A percentile compares a stretch with the other conserved stretches of the same genome.
Conservation (phyloP, 2,329 filamentous ascomycete species). For the Xylaria sp. region DNA sequence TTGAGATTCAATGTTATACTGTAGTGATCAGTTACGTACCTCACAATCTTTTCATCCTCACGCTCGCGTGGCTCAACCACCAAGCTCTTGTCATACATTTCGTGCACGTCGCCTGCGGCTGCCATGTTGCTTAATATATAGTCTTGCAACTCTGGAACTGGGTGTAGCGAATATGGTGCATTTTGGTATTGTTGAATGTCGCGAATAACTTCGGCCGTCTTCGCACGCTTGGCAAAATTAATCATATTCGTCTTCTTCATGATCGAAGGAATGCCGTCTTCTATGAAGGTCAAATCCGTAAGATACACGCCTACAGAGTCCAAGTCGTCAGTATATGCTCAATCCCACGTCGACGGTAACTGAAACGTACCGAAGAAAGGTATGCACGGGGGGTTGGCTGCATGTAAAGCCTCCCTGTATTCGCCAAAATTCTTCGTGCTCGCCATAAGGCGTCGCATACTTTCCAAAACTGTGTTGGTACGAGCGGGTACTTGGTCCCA, state of each 20-base stretch:
- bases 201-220: conserved; percentile 97
- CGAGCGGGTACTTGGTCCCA: conserved; percentile 94
- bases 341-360: not conserved
- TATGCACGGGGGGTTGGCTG: conserved; percentile 94
- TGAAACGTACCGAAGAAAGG: conserved; percentile 86
- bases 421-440: conserved; percentile 98
- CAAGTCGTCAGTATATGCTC: conserved; percentile 22
- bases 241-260: conserved; percentile 97
- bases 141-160: conserved; percentile 91
- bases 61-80: conserved; percentile 92
- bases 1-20: conserved; percentile 19
- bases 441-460: conserved; percentile 93
- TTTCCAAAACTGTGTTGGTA: conserved; percentile 81
- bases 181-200: conserved; percentile 99
- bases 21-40: conserved; percentile 66
- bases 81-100: conserved; percentile 99
- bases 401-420: conserved; percentile 92
- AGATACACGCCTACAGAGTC: conserved; percentile 81
- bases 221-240: conserved; percentile 98
- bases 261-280: conserved; percentile 95
- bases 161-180: conserved; percentile 90
- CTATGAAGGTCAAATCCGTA: conserved; percentile 97
- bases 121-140: conserved; percentile 98
- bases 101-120: conserved; percentile 92
- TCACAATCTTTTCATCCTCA: conserved; percentile 99